These are phyloP conservation scores for Poronia punctata DNA, from an alignment of 495 filamentous ascomycete genomes.

Conservation along the genomic window DNA sequence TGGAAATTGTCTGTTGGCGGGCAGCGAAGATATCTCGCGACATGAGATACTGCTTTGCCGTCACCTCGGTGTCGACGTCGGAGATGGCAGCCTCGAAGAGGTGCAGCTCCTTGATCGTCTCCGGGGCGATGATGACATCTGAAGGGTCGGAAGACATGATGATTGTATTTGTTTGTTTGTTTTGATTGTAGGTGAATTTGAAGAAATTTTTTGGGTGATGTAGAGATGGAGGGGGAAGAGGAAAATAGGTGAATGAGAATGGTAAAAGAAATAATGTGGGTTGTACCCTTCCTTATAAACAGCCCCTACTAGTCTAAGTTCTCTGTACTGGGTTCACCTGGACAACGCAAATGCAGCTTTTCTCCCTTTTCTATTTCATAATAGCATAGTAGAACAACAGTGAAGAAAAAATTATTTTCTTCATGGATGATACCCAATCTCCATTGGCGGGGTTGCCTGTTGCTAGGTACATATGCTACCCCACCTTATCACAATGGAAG, in stretches of 20 bases:
- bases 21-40: conserved; percentile 43
- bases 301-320: not conserved
- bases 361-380: conserved; percentile 9
- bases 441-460: conserved; percentile 10
- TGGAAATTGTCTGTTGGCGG: conserved; percentile 49
- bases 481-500: too few species aligned
- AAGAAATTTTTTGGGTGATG: not conserved
- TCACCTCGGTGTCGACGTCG: conserved; percentile 13
- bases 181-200: not conserved
- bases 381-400: conserved; percentile 1
- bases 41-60: conserved; percentile 14
- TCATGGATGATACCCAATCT: conserved; percentile 3
- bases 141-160: conserved; percentile 9
- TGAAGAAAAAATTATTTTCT: conserved; percentile 4
- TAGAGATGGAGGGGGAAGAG: not conserved
- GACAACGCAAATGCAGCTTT: conserved; percentile 7
- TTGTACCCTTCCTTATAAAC: conserved; percentile 7
- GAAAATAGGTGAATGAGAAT: conserved; percentile 1
- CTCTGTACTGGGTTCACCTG: conserved; percentile 6
- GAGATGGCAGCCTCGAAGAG: conserved; percentile 13
- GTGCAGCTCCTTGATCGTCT: conserved; percentile 15
- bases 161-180: not conserved
- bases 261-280: not conserved
- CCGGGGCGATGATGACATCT: conserved; percentile 9
- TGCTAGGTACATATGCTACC: conserved; percentile 3